Evolutionary conservation across 1,284 basidiomycete genomes (phyloP).

Genomic region (Leccinum angustisporum): DNA sequence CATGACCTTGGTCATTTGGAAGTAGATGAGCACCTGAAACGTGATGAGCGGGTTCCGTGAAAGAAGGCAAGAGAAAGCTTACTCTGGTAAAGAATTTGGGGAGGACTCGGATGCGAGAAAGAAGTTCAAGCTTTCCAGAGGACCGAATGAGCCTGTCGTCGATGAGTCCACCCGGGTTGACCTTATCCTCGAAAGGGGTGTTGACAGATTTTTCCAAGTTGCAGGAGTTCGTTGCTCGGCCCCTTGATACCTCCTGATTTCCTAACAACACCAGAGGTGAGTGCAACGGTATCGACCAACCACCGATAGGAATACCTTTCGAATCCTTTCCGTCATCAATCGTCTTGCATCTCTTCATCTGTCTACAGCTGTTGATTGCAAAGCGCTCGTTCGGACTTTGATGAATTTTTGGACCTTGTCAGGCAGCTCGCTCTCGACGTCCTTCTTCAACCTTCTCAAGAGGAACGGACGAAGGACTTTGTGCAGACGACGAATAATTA

Average conservation of each 20-base stretch:
- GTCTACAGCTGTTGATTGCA: slow-evolving; percentile 94
- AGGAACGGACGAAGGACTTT: slow-evolving; percentile 98
- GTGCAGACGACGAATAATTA: slow-evolving; percentile 97
- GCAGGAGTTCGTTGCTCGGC: slow-evolving; percentile 98
- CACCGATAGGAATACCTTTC: slow-evolving; percentile 46
- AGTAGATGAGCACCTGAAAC: slow-evolving; percentile 92
- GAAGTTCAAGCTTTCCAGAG: slow-evolving; percentile 95
- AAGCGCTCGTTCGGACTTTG: slow-evolving; percentile 94
- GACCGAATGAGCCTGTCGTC: slow-evolving; percentile 88
- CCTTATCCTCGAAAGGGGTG: slow-evolving; percentile 95
- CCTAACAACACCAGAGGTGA: slow-evolving; percentile 36
- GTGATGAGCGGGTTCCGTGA: slow-evolving; percentile 1
- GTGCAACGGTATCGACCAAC: neutral
- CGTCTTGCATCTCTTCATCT: slow-evolving; percentile 98
- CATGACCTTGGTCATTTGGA: slow-evolving; percentile 99
- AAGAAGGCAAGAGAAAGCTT: slow-evolving; percentile 16
- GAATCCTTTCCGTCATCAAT: slow-evolving; percentile 84
- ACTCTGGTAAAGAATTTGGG: slow-evolving; percentile 96
- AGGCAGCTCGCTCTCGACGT: slow-evolving; percentile 96
- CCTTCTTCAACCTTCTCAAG: slow-evolving; percentile 95
- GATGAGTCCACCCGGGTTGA: slow-evolving; percentile 79
- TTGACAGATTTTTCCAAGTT: slow-evolving; percentile 98
- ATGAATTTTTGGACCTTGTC: slow-evolving; percentile 99
- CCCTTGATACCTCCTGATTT: slow-evolving; percentile 80
- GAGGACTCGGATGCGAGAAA: slow-evolving; percentile 74